Base-by-base conservation (phyloP, 108 stramenopile genomes). In the Ochromonas danica region DNA sequence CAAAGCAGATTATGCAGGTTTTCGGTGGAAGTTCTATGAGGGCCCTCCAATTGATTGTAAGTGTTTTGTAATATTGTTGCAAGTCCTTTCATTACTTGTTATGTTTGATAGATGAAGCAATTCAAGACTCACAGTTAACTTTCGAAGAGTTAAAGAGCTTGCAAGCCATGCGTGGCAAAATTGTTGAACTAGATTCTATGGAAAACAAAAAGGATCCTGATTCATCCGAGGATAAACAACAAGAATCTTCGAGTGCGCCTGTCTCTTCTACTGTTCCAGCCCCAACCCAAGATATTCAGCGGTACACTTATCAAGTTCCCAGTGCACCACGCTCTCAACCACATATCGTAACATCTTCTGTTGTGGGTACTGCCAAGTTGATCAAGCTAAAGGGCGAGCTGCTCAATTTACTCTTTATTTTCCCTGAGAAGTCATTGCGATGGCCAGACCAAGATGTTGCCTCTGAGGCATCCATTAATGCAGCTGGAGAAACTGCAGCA, bases 371-470 rank as follows among this genome's bases (percentile, higher is more conserved):
- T 10, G 25, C 43, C 40, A 17, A 33, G 6, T 22, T 75, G 14
- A 3, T 75, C n/a, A 75, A 75, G 31, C 31, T 75, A 31, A 75
- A 75, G 38, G 40, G 14, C 14, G 72, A 75, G 25, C 40, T 75
- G 10, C 6, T 75, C 27, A 75, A 42, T 75, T 35, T 75, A 27
- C 28, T 75, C 27, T 45, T 14, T 41, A 36, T 25, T 10, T 27
- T 75, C 27, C 72, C 72, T 27, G 72, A 75, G 40, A 75, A 45
- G 31, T 6, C 51, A 41, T 41, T 75, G 28, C 3, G 38, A 36
- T 75, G 72, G 72, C 43, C 45, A 10, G 51, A 33, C 10, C 25
- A 14, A 36, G 63, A 67, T 36, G 63, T 10, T 28, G 63, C 63
- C 3, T 31, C 63, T 36, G 63, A 67, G 25, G 30, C 17, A 36